Conservation (phyloP, 1,139 yeast genomes). For the Candida sojae region DNA sequence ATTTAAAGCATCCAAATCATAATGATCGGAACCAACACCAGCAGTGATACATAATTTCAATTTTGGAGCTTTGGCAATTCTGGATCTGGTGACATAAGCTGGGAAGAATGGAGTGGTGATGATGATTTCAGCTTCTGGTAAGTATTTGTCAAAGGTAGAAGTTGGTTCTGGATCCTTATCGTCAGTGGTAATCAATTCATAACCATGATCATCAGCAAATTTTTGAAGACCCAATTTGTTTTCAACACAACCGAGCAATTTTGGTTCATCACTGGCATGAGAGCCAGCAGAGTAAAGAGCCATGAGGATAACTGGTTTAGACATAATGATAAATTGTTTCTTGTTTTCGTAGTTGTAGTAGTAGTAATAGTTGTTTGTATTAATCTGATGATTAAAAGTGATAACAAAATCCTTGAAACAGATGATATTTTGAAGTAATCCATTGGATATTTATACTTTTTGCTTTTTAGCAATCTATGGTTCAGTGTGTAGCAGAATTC, state of each 20-base stretch:
- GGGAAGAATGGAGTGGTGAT: slow-evolving; percentile 87
- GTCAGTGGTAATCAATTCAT: slow-evolving; percentile 63
- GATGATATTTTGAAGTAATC: too few relatives aligned
- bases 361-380: too few relatives aligned
- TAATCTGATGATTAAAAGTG: too few relatives aligned
- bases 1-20: too few relatives aligned
- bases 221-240: slow-evolving; percentile 23
- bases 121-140: slow-evolving; percentile 71
- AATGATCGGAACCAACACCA: too few relatives aligned
- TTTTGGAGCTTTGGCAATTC: slow-evolving; percentile 71
- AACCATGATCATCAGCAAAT: slow-evolving; percentile 68
- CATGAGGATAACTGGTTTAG: slow-evolving; percentile 47
- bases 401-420: too few relatives aligned
- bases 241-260: too few relatives aligned
- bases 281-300: slow-evolving; percentile 56
- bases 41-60: slow-evolving; percentile 52
- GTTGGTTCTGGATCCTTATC: slow-evolving; percentile 66
- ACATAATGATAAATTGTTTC: too few relatives aligned
- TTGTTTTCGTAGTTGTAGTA: neutral
- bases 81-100: slow-evolving; percentile 67
- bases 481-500: too few relatives aligned
- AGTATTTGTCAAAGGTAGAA: slow-evolving; percentile 62
- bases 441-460: too few relatives aligned
- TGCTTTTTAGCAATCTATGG: too few relatives aligned
- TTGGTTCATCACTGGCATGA: slow-evolving; percentile 44